Conservation (phyloP, 148 eudicot genomes). For the Vaccinium darrowii region DNA sequence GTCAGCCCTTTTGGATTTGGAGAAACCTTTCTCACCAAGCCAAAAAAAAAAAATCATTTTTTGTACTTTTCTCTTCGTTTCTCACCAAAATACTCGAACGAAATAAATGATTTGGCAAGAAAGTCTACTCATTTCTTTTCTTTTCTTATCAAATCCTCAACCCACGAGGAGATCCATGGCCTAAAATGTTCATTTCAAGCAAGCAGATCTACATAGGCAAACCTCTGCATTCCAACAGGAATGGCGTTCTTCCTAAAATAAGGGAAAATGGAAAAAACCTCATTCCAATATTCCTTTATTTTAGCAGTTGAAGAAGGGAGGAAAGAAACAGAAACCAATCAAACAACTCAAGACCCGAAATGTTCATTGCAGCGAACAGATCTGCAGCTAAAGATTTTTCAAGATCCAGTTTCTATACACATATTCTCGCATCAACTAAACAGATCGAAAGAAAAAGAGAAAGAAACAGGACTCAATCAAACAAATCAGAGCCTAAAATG, state of each 20-base stretch:
- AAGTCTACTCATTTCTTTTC: too few relatives aligned
- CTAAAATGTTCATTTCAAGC: neutral
- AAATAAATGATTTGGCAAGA: too few relatives aligned
- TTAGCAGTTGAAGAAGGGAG: neutral
- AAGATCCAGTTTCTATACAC: too few relatives aligned
- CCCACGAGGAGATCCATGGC: neutral
- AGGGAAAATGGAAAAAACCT: neutral
- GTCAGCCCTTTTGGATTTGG: too few relatives aligned
- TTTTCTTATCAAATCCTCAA: too few relatives aligned
- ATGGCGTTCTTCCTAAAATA: neutral
- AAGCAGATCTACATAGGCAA: neutral
- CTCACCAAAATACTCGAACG: too few relatives aligned
- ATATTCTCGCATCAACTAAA: neutral
- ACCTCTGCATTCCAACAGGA: slow-evolving; percentile 70
- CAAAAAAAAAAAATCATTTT: too few relatives aligned
- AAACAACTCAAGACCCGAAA: neutral
- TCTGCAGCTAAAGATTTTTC: neutral
- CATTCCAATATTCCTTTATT: neutral
- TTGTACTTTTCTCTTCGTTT: too few relatives aligned
- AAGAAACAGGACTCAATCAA: neutral
- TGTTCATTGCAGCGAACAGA: neutral
- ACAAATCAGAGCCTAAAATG: neutral
- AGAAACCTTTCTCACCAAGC: too few relatives aligned
- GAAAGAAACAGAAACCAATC: neutral
- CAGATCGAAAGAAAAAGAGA: neutral